A percentile compares a stretch with the other conserved stretches of the same genome.
Evolutionary conservation across 2,329 filamentous ascomycete species (phyloP).

Genomic region (Dichotomopilus funicola): DNA sequence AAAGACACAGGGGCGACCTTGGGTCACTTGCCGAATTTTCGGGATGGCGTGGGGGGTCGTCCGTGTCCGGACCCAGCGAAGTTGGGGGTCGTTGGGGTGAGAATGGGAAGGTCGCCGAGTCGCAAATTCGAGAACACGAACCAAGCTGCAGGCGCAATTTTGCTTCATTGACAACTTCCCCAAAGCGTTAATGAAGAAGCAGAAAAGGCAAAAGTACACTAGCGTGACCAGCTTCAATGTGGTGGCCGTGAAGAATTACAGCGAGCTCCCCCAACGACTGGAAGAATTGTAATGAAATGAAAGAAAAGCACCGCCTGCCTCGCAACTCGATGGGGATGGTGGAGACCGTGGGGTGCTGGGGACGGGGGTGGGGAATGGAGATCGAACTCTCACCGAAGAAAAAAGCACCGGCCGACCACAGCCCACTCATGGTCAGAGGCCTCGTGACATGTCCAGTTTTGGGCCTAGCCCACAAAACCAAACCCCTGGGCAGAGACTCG

Average conservation of each 20-base stretch:
- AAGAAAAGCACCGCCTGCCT: no score
- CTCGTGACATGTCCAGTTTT: slow-evolving; percentile 19
- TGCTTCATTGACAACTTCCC: no score
- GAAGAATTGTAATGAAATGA: no score
- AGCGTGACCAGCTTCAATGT: no score
- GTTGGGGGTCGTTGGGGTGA: background rate
- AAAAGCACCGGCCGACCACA: background rate
- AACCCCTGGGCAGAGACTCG: slow-evolving; percentile 14
- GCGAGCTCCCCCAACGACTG: no score
- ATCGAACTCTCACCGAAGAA: background rate
- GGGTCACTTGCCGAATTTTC: slow-evolving; percentile 7
- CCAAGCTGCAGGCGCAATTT: no score
- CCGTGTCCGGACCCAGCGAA: background rate
- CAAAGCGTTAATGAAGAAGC: no score
- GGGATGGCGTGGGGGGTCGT: slow-evolving; percentile 19
- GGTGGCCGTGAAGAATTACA: no score
- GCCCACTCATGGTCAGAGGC: background rate
- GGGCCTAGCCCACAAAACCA: slow-evolving; percentile 7
- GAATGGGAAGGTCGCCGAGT: background rate
- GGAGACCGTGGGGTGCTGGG: no score
- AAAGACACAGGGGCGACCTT: slow-evolving; percentile 3
- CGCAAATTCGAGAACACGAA: no score
- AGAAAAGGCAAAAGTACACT: no score
- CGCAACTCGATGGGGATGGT: no score
- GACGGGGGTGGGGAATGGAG: background rate